Evolutionary conservation across 768 basidiomycete genomes (phyloP), one percentile per base, ranked within the genome.

Genomic region (Phylloporus rhodoxanthus): DNA sequence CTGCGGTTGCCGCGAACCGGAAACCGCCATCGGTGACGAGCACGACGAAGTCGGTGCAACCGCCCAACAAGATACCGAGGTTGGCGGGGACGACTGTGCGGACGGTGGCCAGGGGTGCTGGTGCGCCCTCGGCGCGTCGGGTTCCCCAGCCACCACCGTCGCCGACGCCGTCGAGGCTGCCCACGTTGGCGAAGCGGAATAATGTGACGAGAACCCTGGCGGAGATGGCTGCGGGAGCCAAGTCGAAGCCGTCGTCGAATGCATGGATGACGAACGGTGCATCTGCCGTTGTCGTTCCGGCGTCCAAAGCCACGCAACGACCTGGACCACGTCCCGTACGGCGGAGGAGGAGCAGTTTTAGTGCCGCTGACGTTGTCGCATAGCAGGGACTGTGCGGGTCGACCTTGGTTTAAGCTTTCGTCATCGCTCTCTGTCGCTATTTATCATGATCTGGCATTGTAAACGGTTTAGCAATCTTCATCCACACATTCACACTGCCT

Each of bases 311-410:
- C 6, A 64, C 81, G 1, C 83, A 79, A 54, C 80, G 88, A 33
- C 90, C 90, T 8, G 81, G 83, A 2, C 69, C 90, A 53, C 76
- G 90, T 45, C 84, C 73, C 37, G 79, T 89, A 43, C 76, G 88
- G 55, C 77, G 87, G 53, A 72, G 90, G 61, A 75, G 90, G 51
- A 91, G 90, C 62, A 92, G 91, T 59, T 92, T 92, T 67, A 91
- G 91, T 63, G 75, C 84, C 48, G 89, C 86, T 4, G 90, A 92
- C 64, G 84, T 91, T 19, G 80, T 91, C 52, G 88, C 86, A 60
- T 91, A 72, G 70, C 42, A 39, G 33, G 43, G 28, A 45, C 36
- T 55, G 36, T 32, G 26, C 30, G 38, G 21, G 19, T 38, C 28
- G 10, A 11, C 44, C 19, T 32, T 43, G 52, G 32, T 47, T 45